Base-by-base conservation (phyloP, 2,329 filamentous ascomycete species). In the Blastomyces emzantsi region DNA sequence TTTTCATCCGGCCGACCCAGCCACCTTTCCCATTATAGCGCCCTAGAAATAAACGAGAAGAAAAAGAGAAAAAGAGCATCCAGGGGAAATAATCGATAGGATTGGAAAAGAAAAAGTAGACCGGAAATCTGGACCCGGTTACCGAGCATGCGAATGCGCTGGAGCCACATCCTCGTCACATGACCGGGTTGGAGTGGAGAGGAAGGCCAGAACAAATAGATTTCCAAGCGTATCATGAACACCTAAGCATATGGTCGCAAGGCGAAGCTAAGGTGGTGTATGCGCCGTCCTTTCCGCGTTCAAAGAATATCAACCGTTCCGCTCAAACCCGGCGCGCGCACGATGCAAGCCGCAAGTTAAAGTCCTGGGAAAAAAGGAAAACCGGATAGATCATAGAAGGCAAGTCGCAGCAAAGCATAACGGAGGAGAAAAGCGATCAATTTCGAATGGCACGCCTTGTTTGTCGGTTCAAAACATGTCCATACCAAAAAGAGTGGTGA, bases 11-110 rank as follows among this genome's bases (percentile, higher is more conserved):
- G 70, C 71, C 69, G 70, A 73, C 70, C 71, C 70, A 67, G 69
- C 70, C 72, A 67, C 69, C 72, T 74, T 74, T 73, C 71, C 73
- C 72, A 74, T 75, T 75, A 74, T 70, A 76, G 74, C 74, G 74
- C 74, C 74, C 70, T 70, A 60, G 65, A 58, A 66, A 67, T 65
- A 70, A 64, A 66, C 59, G 60, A 62, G 61, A 41, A 64, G 13
- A 59, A 63, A 45, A 64, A 60, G 52, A 62, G 63, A 56, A 55
- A 67, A 64, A 62, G 1, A n/a, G 4, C 43, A 45, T 19, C 43
- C 36, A 66, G 51, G 64, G 65, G 65, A 66, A 65, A 64, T 66
- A 66, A 61, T 19, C 43, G 6, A n/a, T 45, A 45, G 59, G 66
- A 67, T 65, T 67, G 65, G 69, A 71, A 70, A 69, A 71, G 64